phyloP scores from a whole-genome alignment of 768 basidiomycete species.

The Boletus fagicola region DNA sequence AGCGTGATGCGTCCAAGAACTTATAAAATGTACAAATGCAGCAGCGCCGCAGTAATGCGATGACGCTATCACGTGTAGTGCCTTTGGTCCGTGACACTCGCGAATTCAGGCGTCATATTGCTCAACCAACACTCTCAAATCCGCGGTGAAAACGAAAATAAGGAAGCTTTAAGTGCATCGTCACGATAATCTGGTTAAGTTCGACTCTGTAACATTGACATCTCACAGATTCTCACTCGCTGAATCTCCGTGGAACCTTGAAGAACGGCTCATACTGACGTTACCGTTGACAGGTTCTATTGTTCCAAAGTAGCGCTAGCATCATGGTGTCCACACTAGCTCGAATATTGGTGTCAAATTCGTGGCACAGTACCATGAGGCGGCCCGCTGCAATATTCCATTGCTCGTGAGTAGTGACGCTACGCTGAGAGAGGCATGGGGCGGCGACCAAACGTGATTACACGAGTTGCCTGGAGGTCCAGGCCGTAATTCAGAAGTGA shows the following conservation, averaged over 20 bases:
- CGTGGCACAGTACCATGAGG: neutral
- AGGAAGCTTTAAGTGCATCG: neutral
- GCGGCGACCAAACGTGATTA: conserved; percentile 16
- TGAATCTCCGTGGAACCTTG: neutral
- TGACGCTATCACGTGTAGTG: conserved; percentile 1
- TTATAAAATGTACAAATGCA: neutral
- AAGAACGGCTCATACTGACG: neutral
- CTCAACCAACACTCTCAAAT: neutral
- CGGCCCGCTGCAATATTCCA: neutral
- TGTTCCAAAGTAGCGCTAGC: neutral
- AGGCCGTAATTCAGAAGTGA: neutral
- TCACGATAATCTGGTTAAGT: neutral
- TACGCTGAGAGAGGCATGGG: neutral
- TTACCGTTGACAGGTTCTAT: neutral
- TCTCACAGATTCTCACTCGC: neutral
- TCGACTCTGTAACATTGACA: neutral
- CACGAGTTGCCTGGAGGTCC: conserved; percentile 2
- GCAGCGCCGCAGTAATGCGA: neutral
- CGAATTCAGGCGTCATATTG: neutral
- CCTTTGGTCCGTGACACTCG: neutral
- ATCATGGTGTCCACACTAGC: neutral
- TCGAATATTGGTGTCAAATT: neutral
- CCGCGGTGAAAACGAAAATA: neutral
- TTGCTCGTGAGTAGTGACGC: neutral
- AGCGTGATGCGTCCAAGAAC: neutral